phyloP scores from a whole-genome alignment of 2,329 filamentous ascomycete genomes.

The Ceratocystis diversiconidia region DNA sequence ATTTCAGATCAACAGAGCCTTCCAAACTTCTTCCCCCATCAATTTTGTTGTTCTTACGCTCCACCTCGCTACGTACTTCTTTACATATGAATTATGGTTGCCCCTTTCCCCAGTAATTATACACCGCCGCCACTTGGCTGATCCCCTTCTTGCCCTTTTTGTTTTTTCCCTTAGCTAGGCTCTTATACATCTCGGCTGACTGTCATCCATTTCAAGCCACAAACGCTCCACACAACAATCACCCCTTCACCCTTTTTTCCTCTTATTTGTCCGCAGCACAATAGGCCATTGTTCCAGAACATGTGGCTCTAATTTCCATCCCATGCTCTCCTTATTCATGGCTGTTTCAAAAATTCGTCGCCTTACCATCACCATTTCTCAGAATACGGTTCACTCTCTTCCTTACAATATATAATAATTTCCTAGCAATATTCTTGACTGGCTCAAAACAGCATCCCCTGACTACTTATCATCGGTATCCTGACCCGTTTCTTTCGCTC shows the following conservation, averaged over 20 bases:
- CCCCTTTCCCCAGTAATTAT: neutral
- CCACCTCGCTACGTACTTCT: neutral
- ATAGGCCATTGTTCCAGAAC: conserved; percentile 8
- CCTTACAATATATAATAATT: neutral
- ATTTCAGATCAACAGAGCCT: no score
- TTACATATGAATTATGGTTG: no score
- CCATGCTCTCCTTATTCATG: conserved; percentile 5
- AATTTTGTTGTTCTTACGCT: no score
- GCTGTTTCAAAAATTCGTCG: conserved; percentile 1
- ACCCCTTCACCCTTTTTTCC: conserved; percentile 1
- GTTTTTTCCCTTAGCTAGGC: neutral
- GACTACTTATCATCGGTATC: neutral
- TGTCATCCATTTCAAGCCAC: neutral
- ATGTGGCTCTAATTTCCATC: conserved; percentile 5
- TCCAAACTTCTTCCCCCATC: no score
- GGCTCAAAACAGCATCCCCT: neutral
- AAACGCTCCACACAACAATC: neutral
- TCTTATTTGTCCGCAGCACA: neutral
- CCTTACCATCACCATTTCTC: conserved; percentile 10
- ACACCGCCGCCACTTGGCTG: neutral
- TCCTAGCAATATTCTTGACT: neutral
- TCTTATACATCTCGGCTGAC: neutral
- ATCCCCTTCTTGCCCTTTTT: neutral
- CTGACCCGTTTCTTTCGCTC: neutral
- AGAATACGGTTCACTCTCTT: conserved; percentile 5